Evolutionary conservation across 2,329 filamentous ascomycete genomes (phyloP), one percentile per base, ranked within the genome.

Genomic region (Dothistroma septosporum): DNA sequence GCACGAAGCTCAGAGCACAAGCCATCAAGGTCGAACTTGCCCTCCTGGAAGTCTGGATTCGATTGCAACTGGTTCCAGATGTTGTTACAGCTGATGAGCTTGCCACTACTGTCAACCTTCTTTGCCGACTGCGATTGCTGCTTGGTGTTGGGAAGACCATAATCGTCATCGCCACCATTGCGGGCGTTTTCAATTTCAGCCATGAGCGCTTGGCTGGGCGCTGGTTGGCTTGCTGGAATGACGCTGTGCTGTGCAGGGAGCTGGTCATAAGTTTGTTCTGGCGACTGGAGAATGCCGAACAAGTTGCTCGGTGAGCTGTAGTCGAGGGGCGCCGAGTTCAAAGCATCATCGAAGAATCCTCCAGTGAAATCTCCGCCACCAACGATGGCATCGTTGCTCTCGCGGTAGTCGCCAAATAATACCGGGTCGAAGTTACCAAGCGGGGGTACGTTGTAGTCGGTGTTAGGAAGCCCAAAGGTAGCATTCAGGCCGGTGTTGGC

Each of bases 11-110:
- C 92, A 4, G 89, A 89, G 78, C 94, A 99, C 24, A 99, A 83
- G 35, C 88, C 87, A 72, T 99, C 94, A 53, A 99, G 88, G 68
- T 99, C 94, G 66, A 97, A 91, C 68, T 95, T 92, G 68, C 92
- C 92, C 60, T 85, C 90, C 72, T 92, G 89, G 68, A 96, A 94
- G 74, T 89, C 92, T 62, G 91, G 87, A 75, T 92, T 95, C 37
- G 84, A 85, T 78, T 95, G 91, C 22, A 97, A 77, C 77, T 91
- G 91, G 76, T 96, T 92, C 94, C 93, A 97, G 55, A 97, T 92
- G 74, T 94, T 92, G 69, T 89, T 92, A 78, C 92, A 97, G 61
- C 85, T 91, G 69, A 96, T 82, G 71, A 91, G 83, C 67, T 88
- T 81, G 33, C 83, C 80, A 4, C 58, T 53, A 35, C 48, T 57